These are phyloP conservation scores for Dryas integrifolia DNA, from an alignment of 331 rosid species.

Conservation along the genomic window DNA sequence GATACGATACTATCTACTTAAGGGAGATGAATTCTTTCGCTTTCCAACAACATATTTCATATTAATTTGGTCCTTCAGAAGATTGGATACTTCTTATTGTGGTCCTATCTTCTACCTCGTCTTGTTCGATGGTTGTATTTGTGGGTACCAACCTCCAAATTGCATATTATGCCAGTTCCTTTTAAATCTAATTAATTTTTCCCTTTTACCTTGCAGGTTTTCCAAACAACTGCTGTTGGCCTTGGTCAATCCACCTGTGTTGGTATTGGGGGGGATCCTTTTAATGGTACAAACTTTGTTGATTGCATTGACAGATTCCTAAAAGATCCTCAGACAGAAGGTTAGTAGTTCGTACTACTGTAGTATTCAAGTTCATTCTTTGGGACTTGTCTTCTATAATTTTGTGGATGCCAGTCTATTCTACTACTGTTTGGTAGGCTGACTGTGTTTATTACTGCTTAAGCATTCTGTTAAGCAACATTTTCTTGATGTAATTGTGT, in stretches of 20 bases:
- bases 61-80: not conserved
- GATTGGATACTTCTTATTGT: not conserved
- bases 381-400: not conserved
- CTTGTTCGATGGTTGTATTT: not conserved
- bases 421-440: not conserved
- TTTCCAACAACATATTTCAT: constrained; percentile 1
- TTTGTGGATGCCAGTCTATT: not conserved
- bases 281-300: constrained; percentile 96
- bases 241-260: constrained; percentile 99
- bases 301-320: constrained; percentile 85
- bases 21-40: not conserved
- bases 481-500: not conserved
- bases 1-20: not conserved
- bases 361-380: not conserved
- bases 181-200: constrained; percentile 21
- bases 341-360: constrained; percentile 32
- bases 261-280: constrained; percentile 99
- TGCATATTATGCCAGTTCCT: constrained; percentile 9
- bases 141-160: not conserved
- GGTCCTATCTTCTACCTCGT: not conserved
- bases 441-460: not conserved
- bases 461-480: not conserved
- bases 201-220: constrained; percentile 56
- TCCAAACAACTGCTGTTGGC: constrained; percentile 97
- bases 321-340: constrained; percentile 93